A percentile compares a stretch with the other conserved stretches of the same genome.
Evolutionary conservation across 2,329 filamentous ascomycete species (phyloP).

Genomic region (Fusarium mangiferae): DNA sequence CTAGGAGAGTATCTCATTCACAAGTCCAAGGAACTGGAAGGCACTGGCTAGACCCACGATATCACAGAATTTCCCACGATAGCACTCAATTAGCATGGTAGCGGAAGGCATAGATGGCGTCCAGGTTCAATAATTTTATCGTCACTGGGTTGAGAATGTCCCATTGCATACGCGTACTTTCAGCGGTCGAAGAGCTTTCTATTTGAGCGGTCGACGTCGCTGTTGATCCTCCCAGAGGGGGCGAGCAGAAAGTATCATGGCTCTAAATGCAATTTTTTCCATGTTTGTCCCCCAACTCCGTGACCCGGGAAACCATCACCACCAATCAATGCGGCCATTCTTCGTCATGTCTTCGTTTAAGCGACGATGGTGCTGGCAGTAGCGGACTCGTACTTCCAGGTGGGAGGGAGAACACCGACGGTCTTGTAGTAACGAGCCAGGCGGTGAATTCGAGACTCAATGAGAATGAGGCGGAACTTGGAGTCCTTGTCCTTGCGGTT

Average conservation of each 20-base stretch:
- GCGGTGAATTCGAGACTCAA: slow-evolving; percentile 99
- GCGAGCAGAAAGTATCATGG: slow-evolving; percentile 54
- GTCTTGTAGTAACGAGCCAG: slow-evolving; percentile 99
- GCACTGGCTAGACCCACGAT: slow-evolving; percentile 33
- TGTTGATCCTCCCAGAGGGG: slow-evolving; percentile 48
- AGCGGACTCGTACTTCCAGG: slow-evolving; percentile 99
- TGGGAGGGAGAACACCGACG: slow-evolving; percentile 84
- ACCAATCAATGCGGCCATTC: slow-evolving; percentile 40
- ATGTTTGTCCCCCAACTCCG: slow-evolving; percentile 57
- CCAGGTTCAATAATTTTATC: slow-evolving; percentile 37
- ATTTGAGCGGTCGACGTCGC: slow-evolving; percentile 48
- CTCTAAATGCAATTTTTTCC: slow-evolving; percentile 58
- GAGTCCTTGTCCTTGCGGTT: slow-evolving; percentile 99
- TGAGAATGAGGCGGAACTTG: slow-evolving; percentile 99
- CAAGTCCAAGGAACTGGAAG: slow-evolving; percentile 73
- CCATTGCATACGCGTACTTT: slow-evolving; percentile 45
- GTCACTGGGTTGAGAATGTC: slow-evolving; percentile 41
- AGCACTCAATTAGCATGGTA: slow-evolving; percentile 17
- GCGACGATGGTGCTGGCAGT: slow-evolving; percentile 94
- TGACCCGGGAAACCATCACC: slow-evolving; percentile 52
- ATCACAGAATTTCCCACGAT: background rate
- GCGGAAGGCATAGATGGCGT: slow-evolving; percentile 38
- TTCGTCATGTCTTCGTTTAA: slow-evolving; percentile 63
- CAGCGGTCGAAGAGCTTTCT: slow-evolving; percentile 50
- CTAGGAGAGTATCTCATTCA: slow-evolving; percentile 77